Conservation (phyloP, 495 filamentous ascomycete species). For the Annulohypoxylon maeteangense region DNA sequence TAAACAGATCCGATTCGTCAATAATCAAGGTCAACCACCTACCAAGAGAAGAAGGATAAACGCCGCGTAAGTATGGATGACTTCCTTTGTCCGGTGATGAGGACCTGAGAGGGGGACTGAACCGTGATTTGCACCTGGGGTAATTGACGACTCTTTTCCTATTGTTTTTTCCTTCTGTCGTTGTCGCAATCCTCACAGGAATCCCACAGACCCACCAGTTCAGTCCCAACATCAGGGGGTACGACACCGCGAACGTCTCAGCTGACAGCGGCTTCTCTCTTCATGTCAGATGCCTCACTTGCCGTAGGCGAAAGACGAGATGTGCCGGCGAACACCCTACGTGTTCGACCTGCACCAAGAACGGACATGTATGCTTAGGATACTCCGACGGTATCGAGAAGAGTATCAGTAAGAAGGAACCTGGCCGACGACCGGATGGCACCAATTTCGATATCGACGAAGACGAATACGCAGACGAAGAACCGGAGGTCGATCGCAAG, state of each 20-base stretch:
- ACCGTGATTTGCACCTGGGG: conserved; percentile 19
- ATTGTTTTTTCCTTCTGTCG: conserved; percentile 23
- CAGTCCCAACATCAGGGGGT: conserved; percentile 45
- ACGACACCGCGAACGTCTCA: conserved; percentile 34
- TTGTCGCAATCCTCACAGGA: conserved; percentile 37
- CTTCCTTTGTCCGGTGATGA: conserved; percentile 37
- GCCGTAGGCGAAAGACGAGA: conserved; percentile 84
- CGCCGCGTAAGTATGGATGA: conserved; percentile 71
- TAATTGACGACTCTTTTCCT: conserved; percentile 40
- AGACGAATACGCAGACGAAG: conserved; percentile 49
- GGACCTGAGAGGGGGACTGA: conserved; percentile 32
- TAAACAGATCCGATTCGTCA: conserved; percentile 79
- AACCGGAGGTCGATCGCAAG: conserved; percentile 48
- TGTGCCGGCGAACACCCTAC: conserved; percentile 81
- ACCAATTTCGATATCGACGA: conserved; percentile 41
- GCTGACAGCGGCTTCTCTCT: conserved; percentile 29
- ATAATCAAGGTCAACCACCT: conserved; percentile 82
- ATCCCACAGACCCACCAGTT: conserved; percentile 38
- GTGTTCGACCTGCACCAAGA: conserved; percentile 79
- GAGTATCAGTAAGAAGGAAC: conserved; percentile 53
- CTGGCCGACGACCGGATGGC: conserved; percentile 29
- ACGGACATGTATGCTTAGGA: conserved; percentile 76
- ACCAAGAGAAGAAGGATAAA: conserved; percentile 83
- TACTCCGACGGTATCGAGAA: conserved; percentile 66
- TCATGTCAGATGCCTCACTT: conserved; percentile 73